Evolutionary conservation across 2,329 filamentous ascomycete genomes (phyloP).

Genomic region (Aspergillus sp.): DNA sequence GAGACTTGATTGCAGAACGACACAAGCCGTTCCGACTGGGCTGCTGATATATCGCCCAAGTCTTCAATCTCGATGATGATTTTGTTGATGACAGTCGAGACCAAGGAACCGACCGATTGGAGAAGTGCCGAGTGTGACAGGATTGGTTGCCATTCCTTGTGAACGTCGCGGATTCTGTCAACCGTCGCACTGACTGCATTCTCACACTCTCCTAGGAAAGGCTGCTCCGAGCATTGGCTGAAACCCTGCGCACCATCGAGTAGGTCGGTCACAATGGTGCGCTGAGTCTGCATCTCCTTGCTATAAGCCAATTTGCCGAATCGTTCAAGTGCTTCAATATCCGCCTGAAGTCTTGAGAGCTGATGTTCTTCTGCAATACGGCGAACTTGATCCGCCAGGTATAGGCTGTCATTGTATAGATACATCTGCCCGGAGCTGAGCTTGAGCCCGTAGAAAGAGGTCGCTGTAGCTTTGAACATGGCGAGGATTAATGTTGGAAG

Average conservation of each 20-base stretch:
- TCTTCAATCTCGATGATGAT: constrained; percentile 64
- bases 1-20: constrained; percentile 57
- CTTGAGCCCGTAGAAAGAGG: constrained; percentile 46
- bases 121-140: constrained; percentile 60
- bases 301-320: constrained; percentile 63
- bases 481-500: constrained; percentile 49
- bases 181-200: constrained; percentile 59
- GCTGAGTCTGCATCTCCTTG: constrained; percentile 64
- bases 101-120: constrained; percentile 61
- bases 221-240: constrained; percentile 57
- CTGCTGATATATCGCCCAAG: constrained; percentile 62
- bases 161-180: constrained; percentile 57
- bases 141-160: constrained; percentile 57
- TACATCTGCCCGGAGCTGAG: constrained; percentile 59
- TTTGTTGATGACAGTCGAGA: constrained; percentile 58
- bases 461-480: constrained; percentile 52
- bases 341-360: constrained; percentile 51
- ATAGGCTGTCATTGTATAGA: constrained; percentile 64
- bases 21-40: constrained; percentile 60
- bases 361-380: constrained; percentile 48
- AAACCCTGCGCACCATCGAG: constrained; percentile 65
- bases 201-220: constrained; percentile 61
- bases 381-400: constrained; percentile 56
- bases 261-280: constrained; percentile 61
- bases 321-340: constrained; percentile 56